Evolutionary conservation across 495 filamentous ascomycete genomes (phyloP), one percentile per base, ranked within the genome.

Genomic region (Terfezia claveryi): DNA sequence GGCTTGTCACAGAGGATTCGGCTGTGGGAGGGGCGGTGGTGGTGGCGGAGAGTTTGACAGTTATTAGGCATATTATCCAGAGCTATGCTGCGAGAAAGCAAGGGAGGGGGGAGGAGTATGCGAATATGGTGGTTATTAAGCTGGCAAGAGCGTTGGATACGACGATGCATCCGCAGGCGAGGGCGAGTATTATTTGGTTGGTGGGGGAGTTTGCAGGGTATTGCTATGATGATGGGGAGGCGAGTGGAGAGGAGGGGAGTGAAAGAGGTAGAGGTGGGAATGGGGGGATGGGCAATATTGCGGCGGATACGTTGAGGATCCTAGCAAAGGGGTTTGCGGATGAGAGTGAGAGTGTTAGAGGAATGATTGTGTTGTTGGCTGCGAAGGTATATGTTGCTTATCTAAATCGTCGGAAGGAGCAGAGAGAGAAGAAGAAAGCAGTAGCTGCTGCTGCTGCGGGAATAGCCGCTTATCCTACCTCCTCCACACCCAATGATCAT

Each of bases 131-230:
- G 0, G 88, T 98, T 7, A 78, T 94, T 38, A 76, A 85, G 50
- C 70, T 98, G n/a, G 89, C 92, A 8, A 93, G 87, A 66, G 82
- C 92, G 58, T 76, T 98, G 8, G 87, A 94, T 56, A 79, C 79
- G 4, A 82, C 83, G 9, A 87, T 80, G 2, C 84, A 85, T 55
- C 78, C 91, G 6, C 80, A 83, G 54, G 92, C 91, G 4, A 74
- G 91, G 54, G 89, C 92, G 12, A 89, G 80, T 37, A 94, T 96
- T 57, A 84, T 96, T 59, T 98, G 91, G 91, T 79, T 98, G 4
- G 88, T 98, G 0, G 91, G 91, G 52, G 91, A 98, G 68, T 96
- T 86, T 61, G 78, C 91, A 1, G 8, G 41, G 41, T 51, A 20
- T 51, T 84, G 84, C 0, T 61, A 81, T 10, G 80, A 88, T 56